These are phyloP conservation scores for Rhizopus arrhizus DNA, from an alignment of 371 early-diverging fungal species.

Conservation along the genomic window DNA sequence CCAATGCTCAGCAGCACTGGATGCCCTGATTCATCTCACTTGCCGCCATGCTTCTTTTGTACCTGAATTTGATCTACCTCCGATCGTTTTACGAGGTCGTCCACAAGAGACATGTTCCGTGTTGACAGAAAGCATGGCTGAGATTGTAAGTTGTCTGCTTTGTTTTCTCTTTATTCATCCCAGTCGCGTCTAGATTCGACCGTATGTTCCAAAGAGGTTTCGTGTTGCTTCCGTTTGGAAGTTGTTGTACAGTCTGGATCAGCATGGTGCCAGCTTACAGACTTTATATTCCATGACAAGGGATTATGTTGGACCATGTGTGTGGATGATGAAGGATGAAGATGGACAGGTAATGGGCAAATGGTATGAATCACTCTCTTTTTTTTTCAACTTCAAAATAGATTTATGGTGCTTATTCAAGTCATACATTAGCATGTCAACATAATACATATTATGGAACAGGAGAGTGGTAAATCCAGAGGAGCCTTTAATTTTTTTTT, in stretches of 20 bases:
- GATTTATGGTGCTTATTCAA: constrained; percentile 90
- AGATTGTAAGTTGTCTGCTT: constrained; percentile 38
- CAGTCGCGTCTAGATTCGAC: constrained; percentile 31
- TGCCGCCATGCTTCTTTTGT: background rate
- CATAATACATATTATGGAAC: constrained; percentile 83
- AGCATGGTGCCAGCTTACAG: constrained; percentile 87
- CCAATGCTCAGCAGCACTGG: constrained; percentile 19
- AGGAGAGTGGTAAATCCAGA: constrained; percentile 79
- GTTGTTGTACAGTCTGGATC: constrained; percentile 85
- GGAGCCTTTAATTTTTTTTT: background rate
- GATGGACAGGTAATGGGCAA: constrained; percentile 55
- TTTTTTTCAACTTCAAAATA: constrained; percentile 23
- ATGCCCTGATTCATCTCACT: constrained; percentile 5
- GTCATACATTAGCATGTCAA: constrained; percentile 65
- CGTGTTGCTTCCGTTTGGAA: constrained; percentile 73
- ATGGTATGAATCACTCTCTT: background rate
- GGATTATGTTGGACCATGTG: constrained; percentile 63
- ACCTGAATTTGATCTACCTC: constrained; percentile 31
- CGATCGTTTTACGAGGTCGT: constrained; percentile 43
- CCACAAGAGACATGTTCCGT: constrained; percentile 48
- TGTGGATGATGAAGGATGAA: constrained; percentile 74
- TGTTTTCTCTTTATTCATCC: background rate
- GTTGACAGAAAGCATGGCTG: constrained; percentile 47
- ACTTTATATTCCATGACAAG: constrained; percentile 73
- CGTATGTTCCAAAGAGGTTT: constrained; percentile 64